These are phyloP conservation scores for Gnomoniopsis sp. DNA, from an alignment of 2,329 filamentous ascomycete genomes.

Conservation along the genomic window DNA sequence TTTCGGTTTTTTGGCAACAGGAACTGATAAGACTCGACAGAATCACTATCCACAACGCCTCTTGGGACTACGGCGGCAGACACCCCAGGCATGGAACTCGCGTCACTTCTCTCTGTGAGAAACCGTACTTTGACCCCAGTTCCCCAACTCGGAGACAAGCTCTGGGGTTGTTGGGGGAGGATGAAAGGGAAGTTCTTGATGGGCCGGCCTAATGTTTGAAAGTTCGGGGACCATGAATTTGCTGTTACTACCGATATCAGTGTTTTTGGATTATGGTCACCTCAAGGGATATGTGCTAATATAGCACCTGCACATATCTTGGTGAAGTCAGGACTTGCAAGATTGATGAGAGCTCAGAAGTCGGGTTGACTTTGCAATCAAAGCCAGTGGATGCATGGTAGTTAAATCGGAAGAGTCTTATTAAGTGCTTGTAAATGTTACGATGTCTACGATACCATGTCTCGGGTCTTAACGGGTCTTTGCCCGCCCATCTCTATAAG, in stretches of 20 bases:
- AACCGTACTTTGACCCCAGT: constrained; percentile 62
- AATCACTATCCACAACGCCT: constrained; percentile 71
- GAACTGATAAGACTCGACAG: constrained; percentile 28
- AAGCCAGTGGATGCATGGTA: no score
- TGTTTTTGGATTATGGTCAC: no score
- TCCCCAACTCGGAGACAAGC: constrained; percentile 66
- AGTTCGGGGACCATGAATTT: not conserved
- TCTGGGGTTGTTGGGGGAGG: constrained; percentile 58
- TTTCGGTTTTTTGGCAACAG: not conserved
- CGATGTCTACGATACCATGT: no score
- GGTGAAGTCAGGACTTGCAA: no score
- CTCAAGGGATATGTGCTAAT: no score
- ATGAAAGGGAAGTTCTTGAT: constrained; percentile 36
- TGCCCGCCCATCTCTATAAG: not conserved
- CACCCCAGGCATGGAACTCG: constrained; percentile 69
- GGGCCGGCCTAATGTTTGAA: not conserved
- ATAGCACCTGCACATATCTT: no score
- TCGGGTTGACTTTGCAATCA: no score
- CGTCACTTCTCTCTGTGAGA: constrained; percentile 68
- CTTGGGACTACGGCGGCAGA: constrained; percentile 68
- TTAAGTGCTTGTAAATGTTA: no score
- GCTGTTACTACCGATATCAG: no score
- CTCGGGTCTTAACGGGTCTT: no score
- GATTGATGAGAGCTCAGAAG: no score
- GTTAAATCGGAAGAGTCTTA: no score